Evolutionary conservation across 2,329 filamentous ascomycete genomes (phyloP), one percentile per base, ranked within the genome.

Genomic region (Rosellinia necatrix): DNA sequence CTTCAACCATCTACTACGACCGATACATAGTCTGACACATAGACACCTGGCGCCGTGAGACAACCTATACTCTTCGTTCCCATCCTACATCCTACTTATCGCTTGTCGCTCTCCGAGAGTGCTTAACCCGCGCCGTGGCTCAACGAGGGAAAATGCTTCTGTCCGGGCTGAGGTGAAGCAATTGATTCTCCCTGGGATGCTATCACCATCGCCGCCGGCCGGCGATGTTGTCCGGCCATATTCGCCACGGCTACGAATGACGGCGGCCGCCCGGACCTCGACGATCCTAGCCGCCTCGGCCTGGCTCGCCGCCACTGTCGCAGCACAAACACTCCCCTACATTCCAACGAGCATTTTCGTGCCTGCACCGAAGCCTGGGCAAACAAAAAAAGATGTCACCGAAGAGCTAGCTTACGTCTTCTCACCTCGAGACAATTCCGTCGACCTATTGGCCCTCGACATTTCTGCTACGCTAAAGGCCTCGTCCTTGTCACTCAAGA

Each of bases 301-400:
- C 24, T 64, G 48, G 22, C 56, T 64, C 38, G 29, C 59, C 15
- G 54, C 53, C 19, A 30, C 65, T 32, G 60, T 68, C 32, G 66
- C 72, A 6, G 76, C 79, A 48, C 76, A 79, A 65, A 71, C 71
- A 44, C 80, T 91, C 49, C 91, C 91, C 22, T 96, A 96, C 76
- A 86, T 87, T 52, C 89, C 91, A 2, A 91, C 91, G 0, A 85
- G 83, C 25, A 81, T 96, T 49, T 81, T 93, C 55, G 79, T 85
- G 41, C 77, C 81, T 6, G 68, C 73, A 54, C 71, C 77, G 49
- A 78, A 81, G 58, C 71, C 75, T 76, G 29, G 25, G 71, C 68
- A 66, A 67, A 64, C 61, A 71, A 63, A 51, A 4, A 19, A 70
- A 62, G 66, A 66, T 53, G 56, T 49, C 24, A 61, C 63, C 49